Conservation (phyloP, 148 eudicot species). For the Nepenthes mirabilis region DNA sequence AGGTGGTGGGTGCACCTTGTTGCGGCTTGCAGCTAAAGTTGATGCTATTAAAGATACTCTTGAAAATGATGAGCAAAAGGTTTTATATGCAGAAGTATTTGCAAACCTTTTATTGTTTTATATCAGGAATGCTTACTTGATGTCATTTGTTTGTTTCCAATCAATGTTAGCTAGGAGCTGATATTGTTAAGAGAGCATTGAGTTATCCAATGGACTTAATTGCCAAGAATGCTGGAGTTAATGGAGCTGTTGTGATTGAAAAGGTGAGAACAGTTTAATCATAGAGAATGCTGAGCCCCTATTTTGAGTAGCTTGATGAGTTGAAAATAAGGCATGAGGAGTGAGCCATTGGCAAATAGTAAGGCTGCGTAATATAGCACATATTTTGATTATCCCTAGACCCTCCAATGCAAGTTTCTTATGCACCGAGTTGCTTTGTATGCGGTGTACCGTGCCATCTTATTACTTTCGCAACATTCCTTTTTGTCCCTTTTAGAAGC, state of each 20-base stretch:
- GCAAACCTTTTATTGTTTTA: not conserved
- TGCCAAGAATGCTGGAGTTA: slow-evolving; percentile 59
- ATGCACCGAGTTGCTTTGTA: no score
- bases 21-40: slow-evolving; percentile 46
- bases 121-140: not conserved
- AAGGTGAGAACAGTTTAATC: slow-evolving; percentile 19
- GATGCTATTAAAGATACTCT: slow-evolving; percentile 40
- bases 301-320: no score
- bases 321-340: no score
- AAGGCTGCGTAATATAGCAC: no score
- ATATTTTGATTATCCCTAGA: no score
- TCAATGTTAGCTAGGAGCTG: slow-evolving; percentile 45
- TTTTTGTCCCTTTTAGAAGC: no score
- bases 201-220: slow-evolving; percentile 49
- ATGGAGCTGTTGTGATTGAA: slow-evolving; percentile 54
- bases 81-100: slow-evolving; percentile 3
- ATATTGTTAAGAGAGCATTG: slow-evolving; percentile 40
- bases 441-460: no score
- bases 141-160: not conserved
- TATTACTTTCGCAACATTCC: no score
- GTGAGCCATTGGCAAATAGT: no score
- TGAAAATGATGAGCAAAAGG: slow-evolving; percentile 57
- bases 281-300: not conserved
- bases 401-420: no score
- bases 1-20: slow-evolving; percentile 69